Percentiles rank a stretch among this genome's conserved stretches.
Evolutionary conservation across 768 basidiomycete genomes (phyloP).

Genomic region (Tephrocybe rancida): DNA sequence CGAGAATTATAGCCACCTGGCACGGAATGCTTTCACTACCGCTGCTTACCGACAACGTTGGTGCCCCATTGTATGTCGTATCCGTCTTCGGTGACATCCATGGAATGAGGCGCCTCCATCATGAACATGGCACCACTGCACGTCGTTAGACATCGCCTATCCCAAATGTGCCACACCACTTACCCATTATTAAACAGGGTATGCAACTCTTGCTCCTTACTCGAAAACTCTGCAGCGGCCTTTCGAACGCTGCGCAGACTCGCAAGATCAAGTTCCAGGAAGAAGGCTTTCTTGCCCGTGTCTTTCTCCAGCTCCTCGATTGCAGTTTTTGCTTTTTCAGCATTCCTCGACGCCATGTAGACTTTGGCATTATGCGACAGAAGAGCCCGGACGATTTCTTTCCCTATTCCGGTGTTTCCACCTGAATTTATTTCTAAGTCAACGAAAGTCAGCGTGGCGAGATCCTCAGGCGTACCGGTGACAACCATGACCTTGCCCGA

Average conservation of each 20-base stretch:
- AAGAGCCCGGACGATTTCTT: slow-evolving; percentile 33
- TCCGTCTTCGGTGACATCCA: slow-evolving; percentile 40
- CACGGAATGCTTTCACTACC: slow-evolving; percentile 12
- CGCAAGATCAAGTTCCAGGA: slow-evolving; percentile 39
- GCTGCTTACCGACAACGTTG: slow-evolving; percentile 49
- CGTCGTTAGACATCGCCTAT: not conserved
- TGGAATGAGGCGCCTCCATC: not conserved
- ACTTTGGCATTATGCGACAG: slow-evolving; percentile 39
- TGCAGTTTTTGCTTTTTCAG: slow-evolving; percentile 32
- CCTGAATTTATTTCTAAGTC: slow-evolving; percentile 20
- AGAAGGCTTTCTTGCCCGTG: slow-evolving; percentile 37
- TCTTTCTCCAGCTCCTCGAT: slow-evolving; percentile 33
- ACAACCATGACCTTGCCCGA: slow-evolving; percentile 36
- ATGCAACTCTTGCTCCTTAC: too few species aligned
- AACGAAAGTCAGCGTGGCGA: not conserved
- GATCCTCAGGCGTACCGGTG: slow-evolving; percentile 19
- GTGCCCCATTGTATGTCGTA: slow-evolving; percentile 62
- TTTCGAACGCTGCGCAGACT: slow-evolving; percentile 35
- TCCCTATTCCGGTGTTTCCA: slow-evolving; percentile 41
- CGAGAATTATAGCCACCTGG: not conserved
- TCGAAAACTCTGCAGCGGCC: slow-evolving; percentile 38
- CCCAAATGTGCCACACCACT: slow-evolving; percentile 17
- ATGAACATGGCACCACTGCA: slow-evolving; percentile 50
- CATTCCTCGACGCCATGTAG: slow-evolving; percentile 40
- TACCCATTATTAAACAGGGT: slow-evolving; percentile 58